Evolutionary conservation across 306 rosid species (phyloP).

Genomic region (Castanea crenata): DNA sequence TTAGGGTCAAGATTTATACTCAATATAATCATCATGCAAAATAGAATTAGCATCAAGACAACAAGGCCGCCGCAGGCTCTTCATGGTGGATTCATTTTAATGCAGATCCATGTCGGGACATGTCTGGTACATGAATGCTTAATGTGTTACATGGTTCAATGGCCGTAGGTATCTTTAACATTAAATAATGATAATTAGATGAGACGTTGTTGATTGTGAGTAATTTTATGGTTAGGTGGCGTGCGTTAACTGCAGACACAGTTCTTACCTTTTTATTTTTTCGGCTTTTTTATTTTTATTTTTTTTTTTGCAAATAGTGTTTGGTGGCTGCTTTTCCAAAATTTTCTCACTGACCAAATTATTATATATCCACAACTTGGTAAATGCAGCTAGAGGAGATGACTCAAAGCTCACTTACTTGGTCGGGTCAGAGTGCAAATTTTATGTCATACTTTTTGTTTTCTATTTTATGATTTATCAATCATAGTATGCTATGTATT

Average conservation of each 20-base stretch:
- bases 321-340: slow-evolving; percentile 14
- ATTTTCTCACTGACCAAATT: slow-evolving; percentile 22
- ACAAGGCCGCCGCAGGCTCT: slow-evolving; percentile 6
- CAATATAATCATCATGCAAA: background rate
- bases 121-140: slow-evolving; percentile 22
- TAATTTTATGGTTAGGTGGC: background rate
- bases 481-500: too few relatives aligned
- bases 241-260: background rate
- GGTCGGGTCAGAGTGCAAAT: too few relatives aligned
- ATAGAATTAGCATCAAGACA: slow-evolving; percentile 1
- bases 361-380: background rate
- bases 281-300: background rate
- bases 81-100: background rate
- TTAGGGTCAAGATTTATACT: background rate
- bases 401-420: background rate
- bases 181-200: background rate
- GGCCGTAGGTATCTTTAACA: background rate
- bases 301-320: background rate
- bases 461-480: too few relatives aligned
- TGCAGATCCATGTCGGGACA: slow-evolving; percentile 31
- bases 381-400: background rate
- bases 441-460: too few relatives aligned
- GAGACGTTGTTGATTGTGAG: background rate
- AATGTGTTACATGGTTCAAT: slow-evolving; percentile 25
- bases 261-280: background rate